Percentiles rank a stretch among this genome's conserved stretches.
These are phyloP conservation scores for Ustilago lituana DNA, from an alignment of 1,284 basidiomycete genomes.

Conservation along the genomic window DNA sequence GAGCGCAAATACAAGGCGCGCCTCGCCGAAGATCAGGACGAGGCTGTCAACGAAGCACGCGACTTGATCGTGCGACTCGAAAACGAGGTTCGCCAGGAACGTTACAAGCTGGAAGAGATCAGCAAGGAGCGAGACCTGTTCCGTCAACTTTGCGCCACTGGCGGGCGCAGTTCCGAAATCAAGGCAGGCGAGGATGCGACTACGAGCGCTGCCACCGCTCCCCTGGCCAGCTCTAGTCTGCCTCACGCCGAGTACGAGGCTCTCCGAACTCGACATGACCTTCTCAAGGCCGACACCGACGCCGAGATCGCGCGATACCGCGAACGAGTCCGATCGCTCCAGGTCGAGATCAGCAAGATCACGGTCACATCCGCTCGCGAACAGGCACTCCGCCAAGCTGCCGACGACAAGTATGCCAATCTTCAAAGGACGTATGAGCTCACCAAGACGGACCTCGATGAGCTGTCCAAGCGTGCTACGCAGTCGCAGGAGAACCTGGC, in stretches of 20 bases:
- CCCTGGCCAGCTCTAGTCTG: constrained; percentile 6
- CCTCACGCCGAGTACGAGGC: constrained; percentile 44
- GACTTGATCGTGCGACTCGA: constrained; percentile 83
- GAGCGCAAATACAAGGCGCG: constrained; percentile 58
- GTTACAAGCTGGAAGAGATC: constrained; percentile 79
- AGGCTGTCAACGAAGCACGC: constrained; percentile 85
- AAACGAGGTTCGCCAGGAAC: constrained; percentile 77
- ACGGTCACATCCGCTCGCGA: constrained; percentile 70
- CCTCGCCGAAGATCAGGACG: constrained; percentile 74
- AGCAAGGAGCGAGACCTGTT: constrained; percentile 88
- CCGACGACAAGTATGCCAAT: constrained; percentile 68
- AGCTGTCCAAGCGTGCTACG: constrained; percentile 66
- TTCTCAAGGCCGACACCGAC: constrained; percentile 80
- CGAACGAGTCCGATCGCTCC: constrained; percentile 78
- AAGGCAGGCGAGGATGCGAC: constrained; percentile 15
- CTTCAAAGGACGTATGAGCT: constrained; percentile 62
- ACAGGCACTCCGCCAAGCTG: constrained; percentile 56
- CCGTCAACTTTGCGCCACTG: constrained; percentile 74
- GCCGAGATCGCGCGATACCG: constrained; percentile 75
- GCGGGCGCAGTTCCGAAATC: constrained; percentile 26
- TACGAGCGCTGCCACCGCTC: background rate
- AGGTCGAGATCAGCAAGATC: constrained; percentile 68
- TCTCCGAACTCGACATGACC: constrained; percentile 71
- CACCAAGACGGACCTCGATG: constrained; percentile 63
- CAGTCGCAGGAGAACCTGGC: constrained; percentile 62